These are phyloP conservation scores for Boletus smithii DNA, from an alignment of 1,284 basidiomycete species.

Conservation along the genomic window DNA sequence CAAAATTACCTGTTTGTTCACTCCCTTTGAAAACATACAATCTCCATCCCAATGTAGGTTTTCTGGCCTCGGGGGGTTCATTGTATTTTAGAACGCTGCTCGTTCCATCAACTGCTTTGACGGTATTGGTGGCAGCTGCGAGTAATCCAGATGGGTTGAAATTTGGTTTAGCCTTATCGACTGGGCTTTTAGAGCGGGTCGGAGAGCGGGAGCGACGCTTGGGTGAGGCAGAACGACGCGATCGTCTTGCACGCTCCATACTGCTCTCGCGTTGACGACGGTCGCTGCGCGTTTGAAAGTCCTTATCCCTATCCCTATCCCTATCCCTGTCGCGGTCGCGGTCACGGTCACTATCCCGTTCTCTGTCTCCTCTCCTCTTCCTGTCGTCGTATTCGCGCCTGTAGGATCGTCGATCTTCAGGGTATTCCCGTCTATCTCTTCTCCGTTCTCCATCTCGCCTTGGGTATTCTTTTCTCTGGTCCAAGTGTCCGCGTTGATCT, in stretches of 20 bases:
- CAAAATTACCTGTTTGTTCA: constrained; percentile 81
- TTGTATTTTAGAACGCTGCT: constrained; percentile 96
- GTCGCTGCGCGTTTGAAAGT: constrained; percentile 37
- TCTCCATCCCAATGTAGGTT: constrained; percentile 87
- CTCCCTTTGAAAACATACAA: constrained; percentile 96
- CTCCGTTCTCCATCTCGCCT: constrained; percentile 42
- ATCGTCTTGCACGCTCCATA: constrained; percentile 35
- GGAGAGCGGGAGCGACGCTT: constrained; percentile 37
- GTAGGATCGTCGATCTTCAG: constrained; percentile 18
- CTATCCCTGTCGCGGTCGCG: constrained; percentile 19
- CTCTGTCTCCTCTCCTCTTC: constrained; percentile 35
- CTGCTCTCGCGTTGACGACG: constrained; percentile 21
- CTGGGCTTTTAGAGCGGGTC: constrained; percentile 35
- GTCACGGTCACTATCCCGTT: constrained; percentile 26
- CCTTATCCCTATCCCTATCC: constrained; percentile 44
- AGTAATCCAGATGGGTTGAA: constrained; percentile 87
- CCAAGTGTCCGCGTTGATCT: constrained; percentile 6
- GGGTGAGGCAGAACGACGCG: constrained; percentile 58
- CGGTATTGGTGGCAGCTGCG: constrained; percentile 92
- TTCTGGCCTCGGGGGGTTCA: constrained; percentile 96
- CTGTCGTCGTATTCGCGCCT: constrained; percentile 16
- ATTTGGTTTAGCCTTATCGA: constrained; percentile 77
- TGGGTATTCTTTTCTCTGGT: constrained; percentile 10
- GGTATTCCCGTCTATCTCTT: constrained; percentile 25
- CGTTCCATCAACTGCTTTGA: constrained; percentile 67